These are phyloP conservation scores for Verruconis gallopava DNA, from an alignment of 2,329 filamentous ascomycete species.

Conservation along the genomic window DNA sequence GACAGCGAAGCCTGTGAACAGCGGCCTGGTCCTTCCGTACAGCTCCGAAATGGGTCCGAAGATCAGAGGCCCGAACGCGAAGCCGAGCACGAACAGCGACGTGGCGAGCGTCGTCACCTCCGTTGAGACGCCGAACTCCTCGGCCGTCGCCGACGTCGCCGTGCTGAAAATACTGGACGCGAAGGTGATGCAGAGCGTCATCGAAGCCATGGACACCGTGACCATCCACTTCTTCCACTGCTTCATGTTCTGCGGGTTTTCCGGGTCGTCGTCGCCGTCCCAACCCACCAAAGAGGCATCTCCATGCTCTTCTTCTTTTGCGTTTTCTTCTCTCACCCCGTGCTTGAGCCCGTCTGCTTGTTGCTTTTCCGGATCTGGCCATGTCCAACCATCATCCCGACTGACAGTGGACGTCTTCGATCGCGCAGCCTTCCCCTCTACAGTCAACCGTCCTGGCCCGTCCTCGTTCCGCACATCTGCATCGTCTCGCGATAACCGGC, in stretches of 20 bases:
- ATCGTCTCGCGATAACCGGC: no score
- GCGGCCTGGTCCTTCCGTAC: slow-evolving; percentile 10
- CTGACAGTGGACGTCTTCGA: no score
- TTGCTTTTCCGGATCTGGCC: no score
- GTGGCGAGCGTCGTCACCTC: slow-evolving; percentile 39
- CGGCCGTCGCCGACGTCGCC: slow-evolving; percentile 26
- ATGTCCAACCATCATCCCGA: no score
- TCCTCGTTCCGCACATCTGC: no score
- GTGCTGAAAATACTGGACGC: slow-evolving; percentile 34
- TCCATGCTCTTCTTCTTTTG: not conserved
- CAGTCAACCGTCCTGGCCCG: no score
- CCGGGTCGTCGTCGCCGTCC: slow-evolving; percentile 44
- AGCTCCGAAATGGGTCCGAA: slow-evolving; percentile 6
- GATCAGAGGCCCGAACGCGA: slow-evolving; percentile 40
- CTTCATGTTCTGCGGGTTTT: slow-evolving; percentile 50
- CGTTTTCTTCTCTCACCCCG: no score
- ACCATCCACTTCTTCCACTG: slow-evolving; percentile 28
- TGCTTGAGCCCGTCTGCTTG: no score
- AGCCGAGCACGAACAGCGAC: slow-evolving; percentile 38
- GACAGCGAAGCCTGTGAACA: slow-evolving; percentile 35
- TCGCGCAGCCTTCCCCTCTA: no score
- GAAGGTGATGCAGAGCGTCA: slow-evolving; percentile 37
- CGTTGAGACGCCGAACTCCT: slow-evolving; percentile 28
- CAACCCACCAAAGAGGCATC: slow-evolving; percentile 45
- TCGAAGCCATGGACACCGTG: slow-evolving; percentile 27